These are phyloP conservation scores for Eimeria maxima DNA, from an alignment of 169 alveolate genomes.

Conservation along the genomic window DNA sequence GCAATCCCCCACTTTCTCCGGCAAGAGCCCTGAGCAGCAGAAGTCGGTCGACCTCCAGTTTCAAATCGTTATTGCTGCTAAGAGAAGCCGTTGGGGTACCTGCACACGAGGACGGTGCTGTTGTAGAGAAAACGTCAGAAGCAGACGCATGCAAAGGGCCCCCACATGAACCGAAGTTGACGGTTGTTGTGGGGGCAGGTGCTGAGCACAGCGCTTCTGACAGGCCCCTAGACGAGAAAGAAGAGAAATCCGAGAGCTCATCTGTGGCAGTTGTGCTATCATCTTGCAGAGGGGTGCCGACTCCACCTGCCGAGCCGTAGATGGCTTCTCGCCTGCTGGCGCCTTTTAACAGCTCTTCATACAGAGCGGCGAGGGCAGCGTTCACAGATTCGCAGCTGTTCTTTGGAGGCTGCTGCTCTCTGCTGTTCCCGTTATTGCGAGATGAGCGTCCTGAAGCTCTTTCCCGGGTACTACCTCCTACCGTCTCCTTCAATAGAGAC, in stretches of 20 bases:
- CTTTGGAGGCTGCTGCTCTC: neutral
- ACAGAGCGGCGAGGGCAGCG: conserved; percentile 36
- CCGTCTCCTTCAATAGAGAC: neutral
- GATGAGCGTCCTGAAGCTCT: neutral
- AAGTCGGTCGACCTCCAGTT: neutral
- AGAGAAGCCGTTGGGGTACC: neutral
- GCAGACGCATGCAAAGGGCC: conserved; percentile 49
- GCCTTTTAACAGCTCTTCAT: conserved; percentile 58
- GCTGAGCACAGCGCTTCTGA: conserved; percentile 22
- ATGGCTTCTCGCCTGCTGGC: neutral
- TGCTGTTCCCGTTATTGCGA: neutral
- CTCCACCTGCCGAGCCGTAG: conserved; percentile 26
- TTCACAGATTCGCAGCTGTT: conserved; percentile 24
- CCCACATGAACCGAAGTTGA: conserved; percentile 7
- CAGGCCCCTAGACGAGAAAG: conserved; percentile 36
- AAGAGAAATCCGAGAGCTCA: conserved; percentile 55
- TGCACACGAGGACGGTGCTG: neutral
- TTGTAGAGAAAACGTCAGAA: neutral
- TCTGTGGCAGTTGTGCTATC: conserved; percentile 63
- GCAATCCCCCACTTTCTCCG: neutral
- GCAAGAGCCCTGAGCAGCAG: conserved; percentile 37
- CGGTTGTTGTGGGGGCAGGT: neutral
- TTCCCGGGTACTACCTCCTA: neutral
- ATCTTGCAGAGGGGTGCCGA: neutral
- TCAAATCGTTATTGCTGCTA: conserved; percentile 28